Conservation (phyloP, 2,329 filamentous ascomycete species). For the Xylariaceae sp. region DNA sequence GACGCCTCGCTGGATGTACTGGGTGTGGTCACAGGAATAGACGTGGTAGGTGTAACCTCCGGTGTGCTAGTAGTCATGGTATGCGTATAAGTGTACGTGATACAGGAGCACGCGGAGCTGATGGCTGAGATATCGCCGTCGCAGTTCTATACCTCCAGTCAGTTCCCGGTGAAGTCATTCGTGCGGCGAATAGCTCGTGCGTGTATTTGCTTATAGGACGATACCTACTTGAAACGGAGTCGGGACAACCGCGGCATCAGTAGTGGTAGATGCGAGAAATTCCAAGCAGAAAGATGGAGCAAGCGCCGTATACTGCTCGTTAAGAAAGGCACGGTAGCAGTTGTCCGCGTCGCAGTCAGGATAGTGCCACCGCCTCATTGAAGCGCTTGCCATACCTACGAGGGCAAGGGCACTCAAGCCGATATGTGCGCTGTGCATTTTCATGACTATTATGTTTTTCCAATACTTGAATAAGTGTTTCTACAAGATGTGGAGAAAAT, state of each 20-base stretch:
- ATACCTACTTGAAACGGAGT: constrained; percentile 25
- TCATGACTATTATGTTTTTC: constrained; percentile 9
- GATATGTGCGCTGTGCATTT: constrained; percentile 31
- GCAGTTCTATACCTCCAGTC: constrained; percentile 20
- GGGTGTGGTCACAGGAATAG: constrained; percentile 15
- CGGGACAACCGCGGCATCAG: constrained; percentile 22
- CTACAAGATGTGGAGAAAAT: constrained; percentile 26
- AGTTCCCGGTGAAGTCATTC: not conserved
- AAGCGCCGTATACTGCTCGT: constrained; percentile 13
- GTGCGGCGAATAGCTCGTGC: not conserved
- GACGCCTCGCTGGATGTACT: not conserved
- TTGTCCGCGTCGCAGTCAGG: constrained; percentile 22
- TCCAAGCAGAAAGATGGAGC: constrained; percentile 23
- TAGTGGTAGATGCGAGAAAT: constrained; percentile 27
- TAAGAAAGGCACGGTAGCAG: constrained; percentile 23
- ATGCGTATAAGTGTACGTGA: constrained; percentile 25
- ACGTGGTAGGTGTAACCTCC: constrained; percentile 7
- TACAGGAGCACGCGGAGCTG: constrained; percentile 28
- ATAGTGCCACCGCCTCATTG: constrained; percentile 20
- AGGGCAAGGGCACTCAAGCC: constrained; percentile 32
- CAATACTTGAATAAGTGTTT: too few relatives aligned
- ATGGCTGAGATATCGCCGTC: constrained; percentile 17
- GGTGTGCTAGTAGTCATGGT: constrained; percentile 15
- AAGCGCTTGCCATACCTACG: constrained; percentile 29
- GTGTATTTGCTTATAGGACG: not conserved